Base-by-base conservation (phyloP, 192 early-diverging fungal genomes). In the Backusella circina region DNA sequence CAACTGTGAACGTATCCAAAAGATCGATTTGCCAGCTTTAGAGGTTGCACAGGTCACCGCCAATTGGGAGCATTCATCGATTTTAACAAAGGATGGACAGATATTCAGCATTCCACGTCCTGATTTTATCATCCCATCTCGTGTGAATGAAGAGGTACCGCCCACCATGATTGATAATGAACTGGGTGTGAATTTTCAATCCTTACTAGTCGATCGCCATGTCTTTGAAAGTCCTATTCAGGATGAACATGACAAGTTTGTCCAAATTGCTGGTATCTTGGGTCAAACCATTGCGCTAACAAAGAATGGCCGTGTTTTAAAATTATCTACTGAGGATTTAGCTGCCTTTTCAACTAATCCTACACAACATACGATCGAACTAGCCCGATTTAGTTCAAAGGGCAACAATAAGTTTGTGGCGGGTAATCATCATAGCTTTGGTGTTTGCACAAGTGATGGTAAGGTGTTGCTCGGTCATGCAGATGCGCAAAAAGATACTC, bases 61-160 rank as follows among this genome's bases (percentile, higher is more conserved):
- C 16, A 81, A 77, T 26, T 81, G 79, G 79, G 67, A 68, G 6
- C 50, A 50, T 18, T 81, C 79, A 2, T 41, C 51, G 3, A 18
- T 77, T 8, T 67, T 81, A 57, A 77, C 79, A 57, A 57, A 65
- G 2, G 31, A 37, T 12, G 79, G 79, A 37, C 51, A 39, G 26
- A 13, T 81, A 1, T 67, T 64, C 31, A 57, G 70, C 2, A 33
- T 81, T 5, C 68, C 71, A 0, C 64, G 57, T 2, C 79, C 79
- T 1, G 61, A 61, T 6, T 67, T 36, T 39, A 33, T 73, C 2
- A n/a, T 23, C n/a, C 41, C 16, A 4, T 70, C 68, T 9, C 8
- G 13, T 13, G 54, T 61, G 10, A 10, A 61, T 28, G 10, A 13
- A 28, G 54, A 61, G 23, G 54, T 61, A 1, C 23, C 23, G 13